Percentiles rank a stretch among this genome's conserved stretches.
Conservation (phyloP, 768 basidiomycete genomes). For the Vararia minispora region DNA sequence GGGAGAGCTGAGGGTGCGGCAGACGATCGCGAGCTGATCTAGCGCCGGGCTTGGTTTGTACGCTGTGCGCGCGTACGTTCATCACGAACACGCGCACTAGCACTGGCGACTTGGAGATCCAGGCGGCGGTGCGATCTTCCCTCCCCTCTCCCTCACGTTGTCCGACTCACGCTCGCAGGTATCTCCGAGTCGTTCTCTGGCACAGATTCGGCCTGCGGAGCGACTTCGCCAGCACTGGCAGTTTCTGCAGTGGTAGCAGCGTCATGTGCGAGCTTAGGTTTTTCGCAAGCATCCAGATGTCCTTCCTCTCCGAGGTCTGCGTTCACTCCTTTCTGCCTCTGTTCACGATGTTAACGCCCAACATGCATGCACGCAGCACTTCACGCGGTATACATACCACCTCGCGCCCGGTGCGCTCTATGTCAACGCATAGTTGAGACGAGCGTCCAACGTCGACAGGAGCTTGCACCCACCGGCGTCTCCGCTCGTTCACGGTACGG, state of each 20-base stretch:
- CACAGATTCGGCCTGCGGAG: constrained; percentile 70
- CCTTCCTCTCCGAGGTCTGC: constrained; percentile 80
- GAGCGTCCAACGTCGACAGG: constrained; percentile 51
- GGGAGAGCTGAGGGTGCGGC: too few species aligned
- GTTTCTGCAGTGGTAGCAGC: constrained; percentile 75
- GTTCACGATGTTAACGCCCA: too few species aligned
- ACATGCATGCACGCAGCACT: constrained; percentile 59
- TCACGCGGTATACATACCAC: constrained; percentile 82
- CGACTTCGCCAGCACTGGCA: constrained; percentile 59
- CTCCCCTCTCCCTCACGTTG: too few species aligned
- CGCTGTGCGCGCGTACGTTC: constrained; percentile 87
- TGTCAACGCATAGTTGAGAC: constrained; percentile 82
- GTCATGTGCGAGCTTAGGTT: constrained; percentile 82
- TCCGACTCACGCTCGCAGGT: too few species aligned
- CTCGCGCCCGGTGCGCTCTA: constrained; percentile 62
- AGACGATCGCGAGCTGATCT: constrained; percentile 92
- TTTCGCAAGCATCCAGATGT: constrained; percentile 71
- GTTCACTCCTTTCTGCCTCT: constrained; percentile 2
- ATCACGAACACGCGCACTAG: constrained; percentile 90
- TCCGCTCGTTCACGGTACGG: constrained; percentile 24
- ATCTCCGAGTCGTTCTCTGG: constrained; percentile 88
- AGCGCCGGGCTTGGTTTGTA: constrained; percentile 84
- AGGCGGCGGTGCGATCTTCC: too few species aligned
- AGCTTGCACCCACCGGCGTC: constrained; percentile 43
- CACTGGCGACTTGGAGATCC: constrained; percentile 86